phyloP scores from a whole-genome alignment of 2,329 filamentous ascomycete species.

The Aureobasidium sp. region DNA sequence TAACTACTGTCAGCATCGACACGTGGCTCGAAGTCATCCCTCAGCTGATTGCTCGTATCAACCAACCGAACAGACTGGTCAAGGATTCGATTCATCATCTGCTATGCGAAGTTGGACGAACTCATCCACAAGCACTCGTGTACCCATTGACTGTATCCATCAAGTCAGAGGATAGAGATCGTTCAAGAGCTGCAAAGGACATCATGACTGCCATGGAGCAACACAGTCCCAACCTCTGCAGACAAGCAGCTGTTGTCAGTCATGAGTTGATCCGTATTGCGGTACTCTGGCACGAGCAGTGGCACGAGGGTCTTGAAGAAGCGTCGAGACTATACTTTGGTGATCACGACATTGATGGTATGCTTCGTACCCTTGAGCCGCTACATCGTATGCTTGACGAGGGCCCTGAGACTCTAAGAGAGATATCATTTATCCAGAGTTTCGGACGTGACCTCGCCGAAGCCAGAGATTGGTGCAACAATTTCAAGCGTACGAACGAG shows the following conservation, averaged over 20 bases:
- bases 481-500: conserved; percentile 81
- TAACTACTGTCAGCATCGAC: conserved; percentile 85
- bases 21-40: conserved; percentile 98
- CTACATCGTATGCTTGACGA: conserved; percentile 69
- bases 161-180: conserved; percentile 81
- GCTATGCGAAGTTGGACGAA: conserved; percentile 82
- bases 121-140: conserved; percentile 90
- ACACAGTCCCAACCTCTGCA: conserved; percentile 84
- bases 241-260: conserved; percentile 91
- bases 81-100: conserved; percentile 87
- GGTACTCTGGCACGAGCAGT: conserved; percentile 96
- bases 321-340: conserved; percentile 95
- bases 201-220: conserved; percentile 99
- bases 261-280: conserved; percentile 95
- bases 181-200: conserved; percentile 77
- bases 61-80: conserved; percentile 83
- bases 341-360: conserved; percentile 93
- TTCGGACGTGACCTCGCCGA: conserved; percentile 94
- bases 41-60: conserved; percentile 94
- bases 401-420: conserved; percentile 84
- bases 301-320: conserved; percentile 97
- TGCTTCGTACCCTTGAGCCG: conserved; percentile 85
- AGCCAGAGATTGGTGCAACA: conserved; percentile 89
- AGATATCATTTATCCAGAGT: conserved; percentile 95
- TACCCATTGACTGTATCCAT: conserved; percentile 96